These are phyloP conservation scores for Lenwebbia sp. DNA, from an alignment of 345 rosid species.

Conservation along the genomic window DNA sequence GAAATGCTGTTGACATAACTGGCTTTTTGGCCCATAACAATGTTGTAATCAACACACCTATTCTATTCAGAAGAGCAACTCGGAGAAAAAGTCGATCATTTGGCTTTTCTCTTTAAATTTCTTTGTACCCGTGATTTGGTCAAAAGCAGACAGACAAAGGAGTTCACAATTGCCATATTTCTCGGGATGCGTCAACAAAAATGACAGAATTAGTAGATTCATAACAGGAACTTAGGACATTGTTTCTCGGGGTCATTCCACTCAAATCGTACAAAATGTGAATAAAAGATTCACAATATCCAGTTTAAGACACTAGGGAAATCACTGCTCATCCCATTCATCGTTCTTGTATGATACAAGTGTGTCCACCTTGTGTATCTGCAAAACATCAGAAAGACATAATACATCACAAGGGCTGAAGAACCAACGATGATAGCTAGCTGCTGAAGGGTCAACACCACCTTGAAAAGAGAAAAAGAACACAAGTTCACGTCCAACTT, in stretches of 20 bases:
- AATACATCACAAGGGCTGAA: background rate
- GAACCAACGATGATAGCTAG: background rate
- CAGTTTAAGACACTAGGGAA: background rate
- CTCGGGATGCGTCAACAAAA: background rate
- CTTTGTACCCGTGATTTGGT: background rate
- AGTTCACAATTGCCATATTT: background rate
- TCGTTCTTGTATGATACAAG: slow-evolving; percentile 94
- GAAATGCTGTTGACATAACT: background rate
- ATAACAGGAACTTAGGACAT: background rate
- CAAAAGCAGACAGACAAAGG: background rate
- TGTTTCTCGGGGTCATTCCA: background rate
- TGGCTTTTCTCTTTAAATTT: background rate
- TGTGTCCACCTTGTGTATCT: slow-evolving; percentile 85
- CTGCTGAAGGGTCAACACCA: background rate
- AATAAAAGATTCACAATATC: slow-evolving; percentile 10
- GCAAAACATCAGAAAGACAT: slow-evolving; percentile 4
- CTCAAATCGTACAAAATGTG: slow-evolving; percentile 2
- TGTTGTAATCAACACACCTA: too few species aligned
- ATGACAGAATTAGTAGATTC: background rate
- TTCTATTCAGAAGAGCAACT: too few species aligned
- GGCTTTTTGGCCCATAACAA: too few species aligned
- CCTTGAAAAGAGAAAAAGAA: background rate
- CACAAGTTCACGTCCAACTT: background rate
- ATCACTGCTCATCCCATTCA: slow-evolving; percentile 82
- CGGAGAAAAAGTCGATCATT: background rate